Percentiles rank a stretch among this genome's conserved stretches.
These are phyloP conservation scores for Monilinia fructicola DNA, from an alignment of 2,329 filamentous ascomycete species.

Conservation along the genomic window DNA sequence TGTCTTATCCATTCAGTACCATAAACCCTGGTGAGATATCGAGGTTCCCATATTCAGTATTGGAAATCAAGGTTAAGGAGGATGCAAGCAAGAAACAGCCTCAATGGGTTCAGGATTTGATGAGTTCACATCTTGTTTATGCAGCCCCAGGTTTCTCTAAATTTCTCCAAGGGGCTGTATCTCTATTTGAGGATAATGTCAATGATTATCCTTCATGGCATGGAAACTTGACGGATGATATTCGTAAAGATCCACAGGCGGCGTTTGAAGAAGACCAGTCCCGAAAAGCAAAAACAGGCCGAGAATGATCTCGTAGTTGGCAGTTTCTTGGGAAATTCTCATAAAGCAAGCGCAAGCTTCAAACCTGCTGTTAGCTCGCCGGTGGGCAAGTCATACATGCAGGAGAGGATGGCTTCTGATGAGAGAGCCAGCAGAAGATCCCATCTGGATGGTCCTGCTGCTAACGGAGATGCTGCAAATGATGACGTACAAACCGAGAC, in stretches of 20 bases:
- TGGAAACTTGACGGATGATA: constrained; percentile 86
- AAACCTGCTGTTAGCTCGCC: constrained; percentile 66
- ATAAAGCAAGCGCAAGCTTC: constrained; percentile 47
- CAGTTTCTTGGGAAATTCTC: constrained; percentile 66
- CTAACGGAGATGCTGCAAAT: constrained; percentile 30
- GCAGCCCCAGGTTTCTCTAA: constrained; percentile 91
- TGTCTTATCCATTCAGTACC: constrained; percentile 83
- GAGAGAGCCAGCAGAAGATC: constrained; percentile 36
- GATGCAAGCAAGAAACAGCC: constrained; percentile 65
- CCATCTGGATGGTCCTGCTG: constrained; percentile 33
- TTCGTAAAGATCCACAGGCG: constrained; percentile 84
- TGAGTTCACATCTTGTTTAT: constrained; percentile 89
- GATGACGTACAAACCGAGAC: constrained; percentile 43
- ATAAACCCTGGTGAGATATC: constrained; percentile 90
- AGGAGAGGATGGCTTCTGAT: constrained; percentile 54
- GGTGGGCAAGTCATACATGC: constrained; percentile 63
- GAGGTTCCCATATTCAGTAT: constrained; percentile 83
- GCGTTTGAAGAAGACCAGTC: constrained; percentile 92
- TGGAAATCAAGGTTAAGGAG: constrained; percentile 88
- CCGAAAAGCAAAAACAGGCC: constrained; percentile 73
- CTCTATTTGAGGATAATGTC: constrained; percentile 91
- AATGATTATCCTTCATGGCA: constrained; percentile 98
- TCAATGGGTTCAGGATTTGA: constrained; percentile 87
- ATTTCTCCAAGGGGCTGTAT: constrained; percentile 90
- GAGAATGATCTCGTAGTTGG: constrained; percentile 89